phyloP scores from a whole-genome alignment of 176 grass and related monocot genomes.

The Carex cristatella region DNA sequence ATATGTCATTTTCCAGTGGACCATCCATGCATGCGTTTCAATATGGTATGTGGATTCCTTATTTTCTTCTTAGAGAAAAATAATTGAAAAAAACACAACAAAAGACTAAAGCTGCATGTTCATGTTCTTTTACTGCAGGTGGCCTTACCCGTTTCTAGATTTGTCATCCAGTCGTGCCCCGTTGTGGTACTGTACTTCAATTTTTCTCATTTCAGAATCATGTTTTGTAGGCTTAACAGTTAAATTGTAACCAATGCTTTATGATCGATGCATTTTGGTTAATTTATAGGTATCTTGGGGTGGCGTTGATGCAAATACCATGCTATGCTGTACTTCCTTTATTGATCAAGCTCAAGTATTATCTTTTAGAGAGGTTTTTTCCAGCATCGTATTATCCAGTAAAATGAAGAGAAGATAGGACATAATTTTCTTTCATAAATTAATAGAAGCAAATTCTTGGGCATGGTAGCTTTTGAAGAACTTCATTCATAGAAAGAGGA shows the following conservation, averaged over 20 bases:
- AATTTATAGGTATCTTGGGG: constrained; percentile 49
- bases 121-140: constrained; percentile 39
- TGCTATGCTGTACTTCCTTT: constrained; percentile 68
- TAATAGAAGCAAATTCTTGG: constrained; percentile 15
- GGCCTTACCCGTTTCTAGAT: constrained; percentile 93
- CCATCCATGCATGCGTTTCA: constrained; percentile 53
- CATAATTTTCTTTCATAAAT: neutral
- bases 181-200: constrained; percentile 68
- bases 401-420: constrained; percentile 21
- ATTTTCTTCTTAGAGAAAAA: neutral
- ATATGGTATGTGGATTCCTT: constrained; percentile 38
- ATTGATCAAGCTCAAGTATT: constrained; percentile 62
- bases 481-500: constrained; percentile 7
- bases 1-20: constrained; percentile 83
- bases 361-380: constrained; percentile 59
- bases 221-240: constrained; percentile 1
- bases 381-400: constrained; percentile 17
- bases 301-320: constrained; percentile 66
- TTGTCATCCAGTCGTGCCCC: constrained; percentile 51
- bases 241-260: neutral
- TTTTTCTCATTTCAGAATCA: neutral
- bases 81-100: neutral
- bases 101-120: neutral
- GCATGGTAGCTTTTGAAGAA: constrained; percentile 18
- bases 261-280: neutral